Conservation (phyloP, 163 green algal species). For the Prototheca wickerhamii region DNA sequence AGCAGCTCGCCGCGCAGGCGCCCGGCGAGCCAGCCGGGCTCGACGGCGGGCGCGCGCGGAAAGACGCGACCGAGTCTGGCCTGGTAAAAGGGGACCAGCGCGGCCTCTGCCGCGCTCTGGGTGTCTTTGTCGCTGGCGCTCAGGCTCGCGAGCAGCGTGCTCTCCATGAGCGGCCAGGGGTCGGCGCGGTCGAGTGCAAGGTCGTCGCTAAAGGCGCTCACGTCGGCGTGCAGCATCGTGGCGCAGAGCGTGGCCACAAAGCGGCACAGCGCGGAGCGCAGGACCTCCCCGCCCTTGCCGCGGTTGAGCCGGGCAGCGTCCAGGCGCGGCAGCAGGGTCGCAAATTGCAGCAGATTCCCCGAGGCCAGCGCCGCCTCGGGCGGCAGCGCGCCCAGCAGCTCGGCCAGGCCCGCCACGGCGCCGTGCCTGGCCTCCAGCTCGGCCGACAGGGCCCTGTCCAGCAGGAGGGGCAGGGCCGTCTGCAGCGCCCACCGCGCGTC, state of each 20-base stretch:
- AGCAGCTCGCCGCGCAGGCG: slow-evolving; percentile 8
- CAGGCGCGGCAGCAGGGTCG: slow-evolving; percentile 49
- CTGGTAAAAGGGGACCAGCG: slow-evolving; percentile 42
- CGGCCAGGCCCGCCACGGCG: slow-evolving; percentile 59
- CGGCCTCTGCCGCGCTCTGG: slow-evolving; percentile 50
- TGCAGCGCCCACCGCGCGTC: neutral
- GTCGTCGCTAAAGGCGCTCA: neutral
- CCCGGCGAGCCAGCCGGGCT: no score
- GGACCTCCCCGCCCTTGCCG: slow-evolving; percentile 85
- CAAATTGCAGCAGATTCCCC: slow-evolving; percentile 20
- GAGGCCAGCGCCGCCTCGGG: neutral
- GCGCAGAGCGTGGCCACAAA: no score
- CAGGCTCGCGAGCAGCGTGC: slow-evolving; percentile 54
- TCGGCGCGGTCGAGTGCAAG: no score
- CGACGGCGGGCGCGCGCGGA: no score
- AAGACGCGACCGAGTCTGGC: no score
- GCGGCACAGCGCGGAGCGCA: slow-evolving; percentile 67
- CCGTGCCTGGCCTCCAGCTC: slow-evolving; percentile 76
- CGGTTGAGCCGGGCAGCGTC: slow-evolving; percentile 61
- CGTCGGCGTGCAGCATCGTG: neutral
- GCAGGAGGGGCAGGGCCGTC: slow-evolving; percentile 43
- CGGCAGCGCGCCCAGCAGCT: slow-evolving; percentile 64
- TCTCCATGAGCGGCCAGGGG: slow-evolving; percentile 35
- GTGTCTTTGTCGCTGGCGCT: slow-evolving; percentile 56
- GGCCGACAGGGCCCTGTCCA: slow-evolving; percentile 39